Evolutionary conservation across 225 moss, liverwort and hornwort genomes (phyloP).

Genomic region (Rhytidiadelphus loreus): DNA sequence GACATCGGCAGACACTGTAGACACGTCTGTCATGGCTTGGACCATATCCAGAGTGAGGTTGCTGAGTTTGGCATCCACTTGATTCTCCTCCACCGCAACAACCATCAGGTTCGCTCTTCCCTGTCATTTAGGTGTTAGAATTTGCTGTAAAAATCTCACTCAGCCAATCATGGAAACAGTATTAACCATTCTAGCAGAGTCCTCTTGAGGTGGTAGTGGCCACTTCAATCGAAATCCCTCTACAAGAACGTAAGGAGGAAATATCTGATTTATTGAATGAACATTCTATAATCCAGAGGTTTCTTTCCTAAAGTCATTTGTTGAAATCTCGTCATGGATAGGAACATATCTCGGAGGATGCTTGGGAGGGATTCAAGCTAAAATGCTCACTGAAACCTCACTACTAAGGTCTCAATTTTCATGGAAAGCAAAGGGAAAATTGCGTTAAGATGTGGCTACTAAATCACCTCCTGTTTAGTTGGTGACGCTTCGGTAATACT

Average conservation of each 20-base stretch:
- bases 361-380: not conserved
- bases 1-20: not conserved
- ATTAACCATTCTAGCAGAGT: not conserved
- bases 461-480: not conserved
- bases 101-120: constrained; percentile 1
- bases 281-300: not conserved
- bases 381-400: not conserved
- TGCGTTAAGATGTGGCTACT: not conserved
- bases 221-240: not conserved
- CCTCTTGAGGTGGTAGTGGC: too few species aligned
- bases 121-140: not conserved
- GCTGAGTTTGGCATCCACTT: constrained; percentile 1
- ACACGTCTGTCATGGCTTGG: constrained; percentile 13
- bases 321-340: not conserved
- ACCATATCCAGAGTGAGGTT: constrained; percentile 21
- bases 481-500: not conserved
- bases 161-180: not conserved
- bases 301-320: not conserved
- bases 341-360: not conserved
- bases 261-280: not conserved
- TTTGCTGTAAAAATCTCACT: not conserved
- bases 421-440: not conserved
- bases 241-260: not conserved
- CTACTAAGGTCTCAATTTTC: not conserved
- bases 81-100: constrained; percentile 8